These are phyloP conservation scores for Termitomyces sp. DNA, from an alignment of 768 basidiomycete genomes.

Conservation along the genomic window DNA sequence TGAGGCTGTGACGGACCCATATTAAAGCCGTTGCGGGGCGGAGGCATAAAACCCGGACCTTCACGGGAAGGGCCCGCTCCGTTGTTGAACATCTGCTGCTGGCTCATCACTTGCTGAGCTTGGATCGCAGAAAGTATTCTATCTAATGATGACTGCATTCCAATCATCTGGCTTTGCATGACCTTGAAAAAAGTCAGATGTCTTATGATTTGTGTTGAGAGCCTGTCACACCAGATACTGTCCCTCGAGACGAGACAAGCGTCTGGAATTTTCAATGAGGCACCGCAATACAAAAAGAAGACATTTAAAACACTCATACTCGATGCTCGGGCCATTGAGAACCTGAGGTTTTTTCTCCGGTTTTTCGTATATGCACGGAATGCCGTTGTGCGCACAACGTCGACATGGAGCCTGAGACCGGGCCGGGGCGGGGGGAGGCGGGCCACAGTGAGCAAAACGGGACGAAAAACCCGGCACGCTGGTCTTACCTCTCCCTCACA, in stretches of 20 bases:
- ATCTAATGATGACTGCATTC: slow-evolving; percentile 87
- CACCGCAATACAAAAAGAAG: neutral
- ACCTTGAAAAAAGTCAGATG: slow-evolving; percentile 39
- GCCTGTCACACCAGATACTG: slow-evolving; percentile 63
- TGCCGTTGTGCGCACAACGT: slow-evolving; percentile 80
- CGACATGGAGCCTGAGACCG: slow-evolving; percentile 84
- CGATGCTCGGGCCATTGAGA: slow-evolving; percentile 61
- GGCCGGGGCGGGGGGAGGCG: slow-evolving; percentile 67
- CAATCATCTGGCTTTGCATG: slow-evolving; percentile 93
- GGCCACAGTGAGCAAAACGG: slow-evolving; percentile 55
- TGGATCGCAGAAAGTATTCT: slow-evolving; percentile 71
- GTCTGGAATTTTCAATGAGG: slow-evolving; percentile 35
- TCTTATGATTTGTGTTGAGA: slow-evolving; percentile 3
- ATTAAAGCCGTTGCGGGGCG: slow-evolving; percentile 38
- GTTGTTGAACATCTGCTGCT: slow-evolving; percentile 30
- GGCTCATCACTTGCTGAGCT: slow-evolving; percentile 31
- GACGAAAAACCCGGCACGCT: slow-evolving; percentile 31
- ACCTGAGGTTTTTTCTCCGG: slow-evolving; percentile 80
- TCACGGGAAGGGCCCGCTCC: slow-evolving; percentile 25
- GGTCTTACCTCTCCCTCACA: slow-evolving; percentile 83
- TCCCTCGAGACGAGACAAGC: slow-evolving; percentile 78
- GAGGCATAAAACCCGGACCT: slow-evolving; percentile 26
- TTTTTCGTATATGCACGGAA: slow-evolving; percentile 83
- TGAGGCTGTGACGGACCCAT: slow-evolving; percentile 26
- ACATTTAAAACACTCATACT: slow-evolving; percentile 39